Evolutionary conservation across 768 basidiomycete species (phyloP), one percentile per base, ranked within the genome.

Genomic region (Collybia nuda): DNA sequence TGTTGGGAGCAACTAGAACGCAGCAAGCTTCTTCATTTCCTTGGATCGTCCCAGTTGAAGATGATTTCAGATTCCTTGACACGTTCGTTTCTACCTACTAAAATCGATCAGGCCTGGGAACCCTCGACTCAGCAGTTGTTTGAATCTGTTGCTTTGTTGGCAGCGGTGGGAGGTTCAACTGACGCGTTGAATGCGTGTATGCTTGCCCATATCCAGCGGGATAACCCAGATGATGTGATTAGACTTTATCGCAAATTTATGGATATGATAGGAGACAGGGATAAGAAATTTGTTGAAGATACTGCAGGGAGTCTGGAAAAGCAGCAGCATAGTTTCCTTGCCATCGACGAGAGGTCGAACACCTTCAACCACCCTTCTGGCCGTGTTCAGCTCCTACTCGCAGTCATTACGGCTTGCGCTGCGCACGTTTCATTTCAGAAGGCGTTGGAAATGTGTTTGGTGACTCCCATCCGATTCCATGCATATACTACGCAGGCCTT

Each of bases 321-420:
- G 36, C 42, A 17, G 48, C 37, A 39, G 17, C 50, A 19, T 44
- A 40, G 21, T 48, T 36, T 39, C 35, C 51, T 55, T 47, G 54
- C 41, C 45, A 52, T 47, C 49, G 64, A 50, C 46, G 59, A 50
- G 62, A 63, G 65, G 17, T 40, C 56, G 19, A 52, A 56, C 32
- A 50, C 55, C 3, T 44, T 48, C 32, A 44, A 24, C 24, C 32
- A 48, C 29, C 59, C 49, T 19, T 71, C 56, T 45, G 72, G 67
- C 32, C 70, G 67, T n/a, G 60, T 66, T 26, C 58, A 68, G 1
- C 52, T 84, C 26, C 66, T 86, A 21, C 70, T 86, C 26, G 73
- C 74, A 9, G 82, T 73, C 5, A 67, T 81, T n/a, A 70, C 80
- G 18, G 90, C 90, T 14, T 68, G 82, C 62, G 84, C 85, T 3